Percentiles rank a stretch among this genome's conserved stretches.
phyloP scores from a whole-genome alignment of 1,284 basidiomycete genomes.

The Rhodotorula sp. region DNA sequence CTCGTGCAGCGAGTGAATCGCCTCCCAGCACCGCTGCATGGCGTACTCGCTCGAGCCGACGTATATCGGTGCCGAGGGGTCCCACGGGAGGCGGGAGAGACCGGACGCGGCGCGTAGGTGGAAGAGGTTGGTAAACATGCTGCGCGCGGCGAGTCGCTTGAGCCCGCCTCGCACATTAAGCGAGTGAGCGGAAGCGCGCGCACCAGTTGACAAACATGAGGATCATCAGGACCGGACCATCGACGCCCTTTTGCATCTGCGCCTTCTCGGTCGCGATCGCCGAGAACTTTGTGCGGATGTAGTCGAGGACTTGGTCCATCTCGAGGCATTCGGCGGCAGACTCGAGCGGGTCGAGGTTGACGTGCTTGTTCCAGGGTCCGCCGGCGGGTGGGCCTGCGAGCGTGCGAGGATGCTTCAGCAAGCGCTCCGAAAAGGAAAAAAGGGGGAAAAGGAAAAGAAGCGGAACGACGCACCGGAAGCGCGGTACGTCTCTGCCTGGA shows the following conservation, averaged over 20 bases:
- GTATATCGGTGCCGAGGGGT: slow-evolving; percentile 25
- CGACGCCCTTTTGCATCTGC: slow-evolving; percentile 12
- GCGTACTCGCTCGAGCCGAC: slow-evolving; percentile 35
- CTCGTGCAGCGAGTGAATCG: slow-evolving; percentile 24
- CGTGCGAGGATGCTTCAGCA: too few species aligned
- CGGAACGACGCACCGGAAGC: slow-evolving; percentile 15
- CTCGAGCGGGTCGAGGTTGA: slow-evolving; percentile 20
- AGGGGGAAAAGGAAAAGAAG: too few species aligned
- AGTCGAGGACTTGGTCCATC: slow-evolving; percentile 35
- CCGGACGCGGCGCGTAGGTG: slow-evolving; percentile 32
- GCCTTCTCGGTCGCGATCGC: slow-evolving; percentile 13
- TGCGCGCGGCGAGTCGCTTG: not conserved
- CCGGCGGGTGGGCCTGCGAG: slow-evolving; percentile 30
- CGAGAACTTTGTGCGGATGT: slow-evolving; percentile 16
- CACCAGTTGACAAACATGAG: slow-evolving; percentile 37
- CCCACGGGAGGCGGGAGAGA: slow-evolving; percentile 25
- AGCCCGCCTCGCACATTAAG: not conserved
- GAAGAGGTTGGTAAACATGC: slow-evolving; percentile 34
- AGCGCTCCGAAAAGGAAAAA: too few species aligned
- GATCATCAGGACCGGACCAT: slow-evolving; percentile 23
- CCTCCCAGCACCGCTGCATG: slow-evolving; percentile 37
- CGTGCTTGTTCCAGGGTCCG: slow-evolving; percentile 34
- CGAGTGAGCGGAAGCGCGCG: not conserved
- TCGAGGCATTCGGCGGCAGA: slow-evolving; percentile 18
- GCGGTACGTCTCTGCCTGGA: slow-evolving; percentile 35